Conservation (phyloP, 2,329 filamentous ascomycete species). For the Fusarium hostae region DNA sequence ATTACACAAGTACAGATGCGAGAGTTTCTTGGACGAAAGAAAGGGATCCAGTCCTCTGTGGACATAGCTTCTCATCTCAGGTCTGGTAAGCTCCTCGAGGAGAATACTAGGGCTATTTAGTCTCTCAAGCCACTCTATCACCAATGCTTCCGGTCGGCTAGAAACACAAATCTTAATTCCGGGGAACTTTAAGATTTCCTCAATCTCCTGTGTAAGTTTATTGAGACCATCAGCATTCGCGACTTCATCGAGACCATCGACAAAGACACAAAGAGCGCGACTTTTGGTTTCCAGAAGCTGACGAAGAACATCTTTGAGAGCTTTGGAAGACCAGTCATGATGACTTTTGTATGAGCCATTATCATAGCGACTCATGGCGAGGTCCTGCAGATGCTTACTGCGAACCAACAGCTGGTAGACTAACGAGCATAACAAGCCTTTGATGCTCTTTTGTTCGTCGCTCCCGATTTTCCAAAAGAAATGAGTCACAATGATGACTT, state of each 20-base stretch:
- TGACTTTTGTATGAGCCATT: accelerated
- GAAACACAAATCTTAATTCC: background rate
- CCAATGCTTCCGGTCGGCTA: accelerated
- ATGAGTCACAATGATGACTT: accelerated
- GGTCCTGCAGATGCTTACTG: accelerated
- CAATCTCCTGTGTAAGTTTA: accelerated
- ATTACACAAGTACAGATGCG: background rate
- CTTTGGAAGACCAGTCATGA: background rate
- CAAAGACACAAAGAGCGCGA: accelerated
- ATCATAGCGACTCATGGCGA: accelerated
- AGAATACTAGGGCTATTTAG: accelerated
- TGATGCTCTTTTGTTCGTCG: background rate
- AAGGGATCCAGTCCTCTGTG: background rate
- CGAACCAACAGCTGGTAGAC: accelerated
- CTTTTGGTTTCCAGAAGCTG: accelerated
- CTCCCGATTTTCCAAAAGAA: background rate
- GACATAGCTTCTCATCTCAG: background rate
- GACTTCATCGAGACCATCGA: background rate
- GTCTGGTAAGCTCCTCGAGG: background rate
- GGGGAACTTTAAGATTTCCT: accelerated
- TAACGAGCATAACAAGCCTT: background rate
- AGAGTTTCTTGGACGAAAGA: accelerated
- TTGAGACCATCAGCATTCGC: background rate
- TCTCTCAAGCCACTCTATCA: accelerated
- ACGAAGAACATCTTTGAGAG: accelerated